Base-by-base conservation (phyloP, 192 early-diverging fungal genomes). In the Lobosporangium transversale region DNA sequence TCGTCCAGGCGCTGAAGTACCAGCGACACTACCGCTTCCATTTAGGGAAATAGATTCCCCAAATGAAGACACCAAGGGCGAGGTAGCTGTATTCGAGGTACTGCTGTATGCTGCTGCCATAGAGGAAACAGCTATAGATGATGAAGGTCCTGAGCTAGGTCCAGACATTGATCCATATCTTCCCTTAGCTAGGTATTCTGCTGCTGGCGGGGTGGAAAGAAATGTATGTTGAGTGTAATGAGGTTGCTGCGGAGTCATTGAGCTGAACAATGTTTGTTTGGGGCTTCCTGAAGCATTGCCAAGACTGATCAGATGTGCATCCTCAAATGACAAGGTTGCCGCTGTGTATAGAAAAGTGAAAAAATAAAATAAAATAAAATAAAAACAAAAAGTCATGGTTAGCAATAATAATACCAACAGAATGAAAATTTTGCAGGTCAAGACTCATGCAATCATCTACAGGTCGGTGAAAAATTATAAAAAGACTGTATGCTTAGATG, bases 271-370 rank as follows among this genome's bases (percentile, higher is more conserved):
- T 27, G 59, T 32, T 20, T 56, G 40, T 50, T 59, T 80, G 24
- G 65, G 69, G 18, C 75, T 68, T 47, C 69, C 62, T 2, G 70
- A 71, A 21, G 60, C 70, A 45, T 71, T 68, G 30, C 64, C 68
- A 43, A 68, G 53, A 27, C 78, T 81, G 36, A 88, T 83, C 49
- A 84, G 50, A 45, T 83, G 83, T 4, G 87, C 87, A 55, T 88
- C 87, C 64, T 88, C 87, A 81, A 88, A 88, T 0, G 87, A 88
- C 14, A 86, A 43, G 30, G 83, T 75, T 4, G 62, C 68, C 5
- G 67, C 57, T 56, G 14, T 23, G 24, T n/a, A 49, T 37, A 6
- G 20, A 6, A 43, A 21, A 50, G 7, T n/a, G n/a, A n/a, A n/a
- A n/a, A n/a, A n/a, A n/a, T n/a, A n/a, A n/a, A n/a, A n/a, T n/a